Percentiles rank a stretch among this genome's conserved stretches.
Evolutionary conservation across 192 early-diverging fungal genomes (phyloP).

Genomic region (Linnemannia elongata): DNA sequence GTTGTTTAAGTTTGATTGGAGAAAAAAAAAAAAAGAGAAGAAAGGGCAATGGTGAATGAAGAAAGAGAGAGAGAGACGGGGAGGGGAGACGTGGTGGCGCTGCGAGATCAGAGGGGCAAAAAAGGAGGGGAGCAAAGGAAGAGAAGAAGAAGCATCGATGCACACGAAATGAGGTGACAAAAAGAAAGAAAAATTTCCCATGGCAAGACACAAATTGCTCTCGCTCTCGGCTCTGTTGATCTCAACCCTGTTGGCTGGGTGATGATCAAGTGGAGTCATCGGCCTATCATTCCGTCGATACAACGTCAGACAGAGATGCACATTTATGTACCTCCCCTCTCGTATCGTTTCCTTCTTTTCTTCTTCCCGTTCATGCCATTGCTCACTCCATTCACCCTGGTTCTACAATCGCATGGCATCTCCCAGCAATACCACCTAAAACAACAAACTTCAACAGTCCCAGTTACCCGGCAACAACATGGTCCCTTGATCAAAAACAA

Average conservation of each 20-base stretch:
- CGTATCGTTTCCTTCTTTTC: too few relatives aligned
- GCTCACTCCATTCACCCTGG: too few relatives aligned
- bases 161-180: background rate
- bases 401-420: too few relatives aligned
- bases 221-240: background rate
- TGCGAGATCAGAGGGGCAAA: background rate
- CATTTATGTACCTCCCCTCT: too few relatives aligned
- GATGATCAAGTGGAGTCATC: too few relatives aligned
- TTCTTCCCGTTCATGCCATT: too few relatives aligned
- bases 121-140: background rate
- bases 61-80: too few relatives aligned
- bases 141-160: background rate
- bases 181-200: background rate
- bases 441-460: background rate
- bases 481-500: background rate
- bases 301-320: too few relatives aligned
- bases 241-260: background rate
- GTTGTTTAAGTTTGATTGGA: background rate
- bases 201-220: background rate
- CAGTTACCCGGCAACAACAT: background rate
- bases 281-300: too few relatives aligned
- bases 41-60: background rate
- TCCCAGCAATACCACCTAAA: too few relatives aligned
- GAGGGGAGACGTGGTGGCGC: background rate
- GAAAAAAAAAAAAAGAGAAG: background rate